Evolutionary conservation across 257 asterid genomes (phyloP).

Genomic region (Solanum pimpinellifolium): DNA sequence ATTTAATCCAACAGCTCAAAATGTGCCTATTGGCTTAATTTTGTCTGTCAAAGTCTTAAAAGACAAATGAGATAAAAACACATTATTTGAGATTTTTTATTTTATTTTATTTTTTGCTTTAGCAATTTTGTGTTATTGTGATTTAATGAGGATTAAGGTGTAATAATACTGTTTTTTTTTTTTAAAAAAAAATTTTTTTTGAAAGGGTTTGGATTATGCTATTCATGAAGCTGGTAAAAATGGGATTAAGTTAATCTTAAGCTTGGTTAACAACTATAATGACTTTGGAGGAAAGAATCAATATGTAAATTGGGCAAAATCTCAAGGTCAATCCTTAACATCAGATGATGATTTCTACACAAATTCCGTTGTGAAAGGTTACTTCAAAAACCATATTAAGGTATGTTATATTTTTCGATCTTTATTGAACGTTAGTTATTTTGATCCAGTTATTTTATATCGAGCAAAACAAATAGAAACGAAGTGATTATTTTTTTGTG

Average conservation of each 20-base stretch:
- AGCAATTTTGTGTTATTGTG: neutral
- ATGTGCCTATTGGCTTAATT: neutral
- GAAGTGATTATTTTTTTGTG: fast-evolving
- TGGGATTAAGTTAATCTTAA: slow-evolving; percentile 48
- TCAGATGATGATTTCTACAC: slow-evolving; percentile 64
- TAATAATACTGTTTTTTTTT: neutral
- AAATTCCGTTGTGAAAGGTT: slow-evolving; percentile 27
- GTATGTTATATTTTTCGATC: slow-evolving; percentile 2
- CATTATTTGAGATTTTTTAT: neutral
- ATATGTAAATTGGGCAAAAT: slow-evolving; percentile 64
- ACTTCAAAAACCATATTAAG: slow-evolving; percentile 48
- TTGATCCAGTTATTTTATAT: too few relatives aligned
- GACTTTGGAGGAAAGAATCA: slow-evolving; percentile 49
- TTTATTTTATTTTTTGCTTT: neutral
- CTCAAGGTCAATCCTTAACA: slow-evolving; percentile 16
- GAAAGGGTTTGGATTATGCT: slow-evolving; percentile 56
- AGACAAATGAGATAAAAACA: neutral
- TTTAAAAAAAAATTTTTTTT: neutral
- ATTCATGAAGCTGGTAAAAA: slow-evolving; percentile 45
- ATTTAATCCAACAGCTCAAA: neutral
- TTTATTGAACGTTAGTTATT: neutral
- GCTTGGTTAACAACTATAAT: slow-evolving; percentile 49
- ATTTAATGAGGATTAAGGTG: neutral
- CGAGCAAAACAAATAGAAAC: neutral
- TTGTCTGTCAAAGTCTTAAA: neutral